Conservation (phyloP, 768 basidiomycete genomes). For the Kockovaella imperatae region DNA sequence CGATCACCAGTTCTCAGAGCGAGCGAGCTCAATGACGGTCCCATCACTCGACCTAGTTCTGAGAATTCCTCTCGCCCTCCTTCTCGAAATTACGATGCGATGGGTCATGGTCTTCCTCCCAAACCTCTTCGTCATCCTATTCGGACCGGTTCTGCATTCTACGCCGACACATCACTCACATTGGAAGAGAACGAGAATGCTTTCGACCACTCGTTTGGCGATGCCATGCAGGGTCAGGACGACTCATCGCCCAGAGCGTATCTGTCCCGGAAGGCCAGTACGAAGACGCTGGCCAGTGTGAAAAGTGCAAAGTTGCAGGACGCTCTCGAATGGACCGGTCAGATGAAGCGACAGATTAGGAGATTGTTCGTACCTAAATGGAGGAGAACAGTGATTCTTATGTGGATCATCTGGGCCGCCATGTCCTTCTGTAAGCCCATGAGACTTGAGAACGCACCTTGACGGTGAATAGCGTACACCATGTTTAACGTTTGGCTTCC, state of each 20-base stretch:
- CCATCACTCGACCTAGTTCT: not conserved
- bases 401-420: conserved; percentile 44
- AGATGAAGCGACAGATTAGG: conserved; percentile 27
- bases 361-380: conserved; percentile 39
- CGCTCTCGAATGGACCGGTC: conserved; percentile 11
- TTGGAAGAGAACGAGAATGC: conserved; percentile 7
- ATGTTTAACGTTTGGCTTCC: conserved; percentile 46
- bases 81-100: conserved; percentile 10
- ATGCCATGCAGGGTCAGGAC: not conserved
- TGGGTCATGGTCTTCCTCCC: conserved; percentile 16
- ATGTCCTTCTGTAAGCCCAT: conserved; percentile 37
- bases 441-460: not conserved
- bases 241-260: not conserved
- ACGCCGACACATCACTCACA: conserved; percentile 13
- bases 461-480: conserved; percentile 19
- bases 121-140: conserved; percentile 14
- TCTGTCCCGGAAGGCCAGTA: not conserved
- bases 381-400: conserved; percentile 40
- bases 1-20: not conserved
- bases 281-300: conserved; percentile 3
- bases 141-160: conserved; percentile 33
- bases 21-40: not conserved
- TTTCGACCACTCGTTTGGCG: conserved; percentile 30
- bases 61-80: not conserved
- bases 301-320: conserved; percentile 1